Percentiles rank a stretch among this genome's conserved stretches.
These are phyloP conservation scores for Thyridium curvatum DNA, from an alignment of 2,329 filamentous ascomycete genomes.

Conservation along the genomic window DNA sequence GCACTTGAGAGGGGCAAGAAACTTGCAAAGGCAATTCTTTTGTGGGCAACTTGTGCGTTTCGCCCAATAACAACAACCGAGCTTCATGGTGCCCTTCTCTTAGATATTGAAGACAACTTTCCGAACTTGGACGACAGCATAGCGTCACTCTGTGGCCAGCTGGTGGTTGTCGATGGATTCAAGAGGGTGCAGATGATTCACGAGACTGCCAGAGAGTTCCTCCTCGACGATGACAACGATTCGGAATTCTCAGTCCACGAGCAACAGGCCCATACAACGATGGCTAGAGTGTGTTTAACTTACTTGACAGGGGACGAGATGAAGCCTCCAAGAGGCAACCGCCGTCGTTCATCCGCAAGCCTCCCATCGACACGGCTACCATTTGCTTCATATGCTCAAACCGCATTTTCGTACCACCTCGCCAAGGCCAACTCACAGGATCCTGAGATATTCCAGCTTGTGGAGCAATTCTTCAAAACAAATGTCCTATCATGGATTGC, in stretches of 20 bases:
- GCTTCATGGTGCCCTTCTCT: conserved; percentile 13
- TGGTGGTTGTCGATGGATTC: conserved; percentile 26
- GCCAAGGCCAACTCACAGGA: conserved; percentile 14
- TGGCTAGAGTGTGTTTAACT: conserved; percentile 24
- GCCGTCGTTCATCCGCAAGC: conserved; percentile 6
- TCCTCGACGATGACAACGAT: conserved; percentile 12
- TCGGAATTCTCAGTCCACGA: conserved; percentile 22
- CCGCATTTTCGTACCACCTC: conserved; percentile 26
- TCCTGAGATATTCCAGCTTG: conserved; percentile 39
- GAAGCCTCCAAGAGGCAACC: conserved; percentile 19
- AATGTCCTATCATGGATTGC: conserved; percentile 25
- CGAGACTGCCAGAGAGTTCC: conserved; percentile 25
- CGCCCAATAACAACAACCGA: conserved; percentile 16
- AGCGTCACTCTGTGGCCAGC: conserved; percentile 23
- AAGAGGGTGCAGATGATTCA: conserved; percentile 27
- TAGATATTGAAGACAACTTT: conserved; percentile 16
- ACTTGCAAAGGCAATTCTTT: conserved; percentile 17
- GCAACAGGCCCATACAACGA: conserved; percentile 18
- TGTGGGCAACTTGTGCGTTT: conserved; percentile 14
- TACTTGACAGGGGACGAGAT: conserved; percentile 26
- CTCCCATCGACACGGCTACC: conserved; percentile 6
- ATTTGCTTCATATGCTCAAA: conserved; percentile 21
- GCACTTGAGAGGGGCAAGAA: conserved; percentile 11
- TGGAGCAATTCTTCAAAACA: conserved; percentile 53
- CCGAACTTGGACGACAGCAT: conserved; percentile 12